Conservation (phyloP, 2,329 filamentous ascomycete species). For the Colletotrichum sansevieriae region DNA sequence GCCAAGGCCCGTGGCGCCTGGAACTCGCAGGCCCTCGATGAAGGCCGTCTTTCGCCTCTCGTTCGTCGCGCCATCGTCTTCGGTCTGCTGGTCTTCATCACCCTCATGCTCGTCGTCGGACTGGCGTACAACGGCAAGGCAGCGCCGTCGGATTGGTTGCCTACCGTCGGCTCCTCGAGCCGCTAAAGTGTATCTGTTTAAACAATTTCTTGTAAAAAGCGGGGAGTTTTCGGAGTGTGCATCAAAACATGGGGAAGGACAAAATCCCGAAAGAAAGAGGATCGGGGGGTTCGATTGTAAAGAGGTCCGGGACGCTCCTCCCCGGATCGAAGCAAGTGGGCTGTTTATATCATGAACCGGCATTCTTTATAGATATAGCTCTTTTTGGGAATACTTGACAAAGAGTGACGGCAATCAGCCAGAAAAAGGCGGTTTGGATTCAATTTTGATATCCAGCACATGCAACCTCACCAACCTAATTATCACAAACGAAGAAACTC, state of each 20-base stretch:
- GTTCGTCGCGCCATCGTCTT: slow-evolving; percentile 43
- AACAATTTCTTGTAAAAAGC: slow-evolving; percentile 4
- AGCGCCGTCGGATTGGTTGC: slow-evolving; percentile 33
- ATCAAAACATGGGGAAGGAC: slow-evolving; percentile 15
- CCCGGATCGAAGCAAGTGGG: neutral
- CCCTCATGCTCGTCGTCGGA: slow-evolving; percentile 42
- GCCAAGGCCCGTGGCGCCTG: slow-evolving; percentile 41
- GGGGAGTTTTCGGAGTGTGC: slow-evolving; percentile 21
- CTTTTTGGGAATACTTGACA: slow-evolving; percentile 18
- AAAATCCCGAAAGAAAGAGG: neutral
- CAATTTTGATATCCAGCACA: neutral
- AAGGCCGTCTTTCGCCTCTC: slow-evolving; percentile 44
- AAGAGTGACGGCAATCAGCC: neutral
- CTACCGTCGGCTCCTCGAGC: slow-evolving; percentile 18
- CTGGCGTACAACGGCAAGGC: slow-evolving; percentile 38
- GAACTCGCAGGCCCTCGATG: slow-evolving; percentile 40
- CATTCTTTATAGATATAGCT: slow-evolving; percentile 12
- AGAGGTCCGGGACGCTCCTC: slow-evolving; percentile 5
- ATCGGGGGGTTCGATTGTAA: neutral
- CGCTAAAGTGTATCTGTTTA: neutral
- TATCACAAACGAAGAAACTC: slow-evolving; percentile 14
- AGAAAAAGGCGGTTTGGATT: neutral
- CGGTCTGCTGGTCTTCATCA: slow-evolving; percentile 39
- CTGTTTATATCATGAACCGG: slow-evolving; percentile 22
- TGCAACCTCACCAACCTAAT: neutral